Conservation (phyloP, 805 yeast species). For the Metschnikowia anglica region DNA sequence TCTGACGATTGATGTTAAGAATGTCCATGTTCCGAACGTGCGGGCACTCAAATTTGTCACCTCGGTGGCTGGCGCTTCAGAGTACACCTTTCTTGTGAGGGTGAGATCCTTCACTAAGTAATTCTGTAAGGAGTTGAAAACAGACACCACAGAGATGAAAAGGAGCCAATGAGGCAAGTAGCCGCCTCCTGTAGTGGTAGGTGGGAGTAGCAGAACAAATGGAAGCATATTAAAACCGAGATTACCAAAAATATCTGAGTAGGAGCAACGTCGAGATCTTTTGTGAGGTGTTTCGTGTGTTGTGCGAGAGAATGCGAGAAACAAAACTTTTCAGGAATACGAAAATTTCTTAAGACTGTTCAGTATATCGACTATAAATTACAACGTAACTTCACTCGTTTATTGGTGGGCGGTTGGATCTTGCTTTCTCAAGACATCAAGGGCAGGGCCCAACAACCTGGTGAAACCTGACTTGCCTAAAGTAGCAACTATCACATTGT, state of each 20-base stretch:
- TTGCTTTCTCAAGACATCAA: slow-evolving; percentile 78
- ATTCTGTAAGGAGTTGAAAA: slow-evolving; percentile 86
- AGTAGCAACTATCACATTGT: slow-evolving; percentile 82
- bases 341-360: slow-evolving; percentile 1
- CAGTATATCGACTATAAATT: background rate
- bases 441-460: slow-evolving; percentile 91
- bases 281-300: slow-evolving; percentile 1
- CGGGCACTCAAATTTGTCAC: slow-evolving; percentile 73
- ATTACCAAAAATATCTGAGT: background rate
- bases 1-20: slow-evolving; percentile 80
- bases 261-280: background rate
- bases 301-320: background rate
- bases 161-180: slow-evolving; percentile 53
- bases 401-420: slow-evolving; percentile 61
- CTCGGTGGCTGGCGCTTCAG: slow-evolving; percentile 32
- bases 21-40: slow-evolving; percentile 98
- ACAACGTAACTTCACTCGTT: background rate
- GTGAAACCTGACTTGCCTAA: slow-evolving; percentile 91
- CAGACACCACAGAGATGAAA: slow-evolving; percentile 78
- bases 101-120: slow-evolving; percentile 66
- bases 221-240: slow-evolving; percentile 16
- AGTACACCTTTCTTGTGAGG: slow-evolving; percentile 80
- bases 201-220: slow-evolving; percentile 20
- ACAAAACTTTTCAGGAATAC: background rate
- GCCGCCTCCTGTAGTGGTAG: slow-evolving; percentile 39